Evolutionary conservation across 1,139 yeast species (phyloP), one percentile per base, ranked within the genome.

Genomic region (Suhomyces terraborum): DNA sequence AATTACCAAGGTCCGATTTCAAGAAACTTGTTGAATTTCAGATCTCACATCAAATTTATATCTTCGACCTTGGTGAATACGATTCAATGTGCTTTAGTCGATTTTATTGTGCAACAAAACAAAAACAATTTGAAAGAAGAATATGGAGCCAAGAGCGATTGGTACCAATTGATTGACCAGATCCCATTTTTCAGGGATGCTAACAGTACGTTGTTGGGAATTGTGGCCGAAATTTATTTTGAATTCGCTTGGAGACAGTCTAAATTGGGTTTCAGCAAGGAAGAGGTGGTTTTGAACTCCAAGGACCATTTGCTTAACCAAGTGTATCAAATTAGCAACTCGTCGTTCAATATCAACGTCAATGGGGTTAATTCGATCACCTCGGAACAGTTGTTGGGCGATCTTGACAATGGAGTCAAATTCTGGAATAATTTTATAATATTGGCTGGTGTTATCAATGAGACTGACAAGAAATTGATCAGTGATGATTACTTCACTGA

Each of bases 1-100:
- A 80, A 80, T 47, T 73, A 82, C 56, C 78, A 79, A 43, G 93
- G 93, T 0, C 91, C 93, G 4, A 67, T 85, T 32, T 84, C 87
- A 18, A 73, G 84, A 47, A 73, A 75, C 40, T 67, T 86, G 26
- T 66, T 84, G 41, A 72, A 78, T 32, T 86, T 84, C 58, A 77
- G 93, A 56, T 83, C 89, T 12, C 81, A 82, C 44, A 61, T 84
- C 37, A 74, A 80, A 43, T 77, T 78, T 39, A 64, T 85, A 36
- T 72, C 74, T 26, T 63, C 62, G 14, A 73, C 73, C 36, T 60
- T 82, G 33, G 75, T 80, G 43, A 81, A 81, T 50, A 63, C 82
- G 10, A 59, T 82, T 31, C 87, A 82, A 52, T 58, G 74, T 73
- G 39, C 75, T 66, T 45, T 60, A 72, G 49, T 76, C 71, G 59